Evolutionary conservation across 257 asterid species (phyloP), one percentile per base, ranked within the genome.

Genomic region (Petunia secreta): DNA sequence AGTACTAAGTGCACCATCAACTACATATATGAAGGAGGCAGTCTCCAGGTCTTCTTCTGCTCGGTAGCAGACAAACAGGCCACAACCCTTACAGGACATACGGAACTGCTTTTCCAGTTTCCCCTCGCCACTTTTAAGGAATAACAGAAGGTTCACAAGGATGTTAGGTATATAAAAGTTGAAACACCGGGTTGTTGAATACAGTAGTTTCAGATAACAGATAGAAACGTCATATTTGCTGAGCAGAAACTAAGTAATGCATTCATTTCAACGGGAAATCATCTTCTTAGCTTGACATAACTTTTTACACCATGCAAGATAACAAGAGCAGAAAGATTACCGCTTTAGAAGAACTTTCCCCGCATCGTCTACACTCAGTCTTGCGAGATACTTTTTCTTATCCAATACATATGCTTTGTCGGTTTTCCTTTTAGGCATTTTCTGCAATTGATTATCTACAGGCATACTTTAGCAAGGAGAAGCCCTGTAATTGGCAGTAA

Each of bases 401-500:
- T 96, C 98, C 94, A 96, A 83, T 78, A 92, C 99, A 86, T 96
- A 96, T 39, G 99, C 90, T 76, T 91, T 92, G 89, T 96, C 99
- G 5, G 99, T 96, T 87, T 94, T 96, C 83, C 99, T 85, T 86
- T 94, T 94, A 38, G 99, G 98, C 95, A 96, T 94, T 92, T 94
- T 96, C 97, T 96, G 99, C 94, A 96, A 91, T 88, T 96, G 99
- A 11, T 93, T 92, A 89, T 96, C 99, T 96, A 90, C 79, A 89
- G 73, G 80, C 57, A 82, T 59, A 67, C 80, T 83, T 91, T 83
- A 90, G 93, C 78, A 69, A 74, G 64, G 39, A 78, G 81, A 85
- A 71, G 41, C 63, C 60, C 80, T 58, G 60, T 34, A 81, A 46
- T 71, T 53, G 54, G 60, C 16, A 13, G 11, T 52, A 55, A 60